Evolutionary conservation across 768 basidiomycete species (phyloP), one percentile per base, ranked within the genome.

Genomic region (Calocybe gangraenosa): DNA sequence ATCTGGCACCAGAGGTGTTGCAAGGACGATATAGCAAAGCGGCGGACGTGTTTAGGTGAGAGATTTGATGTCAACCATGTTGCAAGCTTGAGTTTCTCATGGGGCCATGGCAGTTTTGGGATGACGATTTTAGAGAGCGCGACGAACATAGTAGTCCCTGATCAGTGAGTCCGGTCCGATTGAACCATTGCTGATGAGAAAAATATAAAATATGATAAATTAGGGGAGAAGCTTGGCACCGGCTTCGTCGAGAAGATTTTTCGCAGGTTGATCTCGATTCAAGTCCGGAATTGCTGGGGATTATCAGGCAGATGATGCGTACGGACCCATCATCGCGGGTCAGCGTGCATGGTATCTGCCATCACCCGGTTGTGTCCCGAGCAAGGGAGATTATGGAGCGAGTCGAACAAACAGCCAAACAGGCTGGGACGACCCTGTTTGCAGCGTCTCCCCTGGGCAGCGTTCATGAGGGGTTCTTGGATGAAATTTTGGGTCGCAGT

Each of bases 41-140:
- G 49, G 94, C 96, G 42, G 96, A 99, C 71, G 81, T 98, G 44
- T 99, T 98, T 74, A 93, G 88, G 93, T 92, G 61, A 67, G 85
- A 6, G 11, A 11, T 28, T 28, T 28, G 5, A 5, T 28, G 5
- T 70, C 35, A 49, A 58, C 58, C 64, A 63, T 59, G 66, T 65
- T 36, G 42, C 56, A 49, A 63, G 67, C 62, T 48, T 48, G 42
- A 45, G 50, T 22, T 55, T 70, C 70, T 76, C 68, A 78, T 65
- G 67, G 66, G 63, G 58, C 51, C 46, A 49, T 55, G 49, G 34
- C 38, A 94, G 94, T 68, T 78, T 99, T 61, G 96, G 96, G 45
- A 89, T 98, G 78, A 88, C 90, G 51, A 82, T 97, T 68, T 78
- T 99, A 42, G 96, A 99, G 74, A 85, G 91, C 44, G 88, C 94